These are phyloP conservation scores for Cladosporium sp. DNA, from an alignment of 2,329 filamentous ascomycete species.

Conservation along the genomic window DNA sequence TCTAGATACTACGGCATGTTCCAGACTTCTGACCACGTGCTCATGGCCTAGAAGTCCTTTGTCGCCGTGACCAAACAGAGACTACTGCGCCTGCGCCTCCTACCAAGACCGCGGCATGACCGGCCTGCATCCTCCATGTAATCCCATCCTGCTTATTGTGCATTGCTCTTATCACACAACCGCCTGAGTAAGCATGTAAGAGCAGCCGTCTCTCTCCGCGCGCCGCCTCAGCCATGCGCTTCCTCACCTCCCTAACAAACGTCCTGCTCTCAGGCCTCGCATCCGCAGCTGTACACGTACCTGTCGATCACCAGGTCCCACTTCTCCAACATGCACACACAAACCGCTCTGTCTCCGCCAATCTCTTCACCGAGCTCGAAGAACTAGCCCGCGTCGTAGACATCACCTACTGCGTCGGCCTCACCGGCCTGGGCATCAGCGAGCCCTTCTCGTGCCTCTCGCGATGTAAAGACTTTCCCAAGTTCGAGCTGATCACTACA, in stretches of 20 bases:
- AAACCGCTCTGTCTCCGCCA: conserved; percentile 53
- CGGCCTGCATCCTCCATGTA: neutral
- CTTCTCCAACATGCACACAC: conserved; percentile 31
- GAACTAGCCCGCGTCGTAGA: conserved; percentile 89
- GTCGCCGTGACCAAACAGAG: neutral
- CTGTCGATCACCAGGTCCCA: conserved; percentile 32
- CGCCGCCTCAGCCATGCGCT: neutral
- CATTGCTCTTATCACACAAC: neutral
- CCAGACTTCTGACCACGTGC: neutral
- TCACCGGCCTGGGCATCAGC: conserved; percentile 76
- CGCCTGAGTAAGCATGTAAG: conserved; percentile 13
- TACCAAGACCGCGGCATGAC: neutral
- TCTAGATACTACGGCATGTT: neutral
- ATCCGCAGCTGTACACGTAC: conserved; percentile 20
- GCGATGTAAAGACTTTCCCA: conserved; percentile 79
- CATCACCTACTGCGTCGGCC: conserved; percentile 90
- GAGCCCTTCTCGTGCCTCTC: conserved; percentile 84
- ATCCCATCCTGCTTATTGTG: conserved; percentile 7
- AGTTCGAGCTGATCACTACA: conserved; percentile 74
- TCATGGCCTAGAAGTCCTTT: neutral
- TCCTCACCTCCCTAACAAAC: neutral
- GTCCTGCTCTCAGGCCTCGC: neutral
- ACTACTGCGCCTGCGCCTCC: conserved; percentile 9
- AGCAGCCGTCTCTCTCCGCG: neutral
- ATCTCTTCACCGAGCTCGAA: conserved; percentile 78